A percentile compares a stretch with the other conserved stretches of the same genome.
Evolutionary conservation across 1,139 yeast species (phyloP).

Genomic region (Suhomyces yuchorum): DNA sequence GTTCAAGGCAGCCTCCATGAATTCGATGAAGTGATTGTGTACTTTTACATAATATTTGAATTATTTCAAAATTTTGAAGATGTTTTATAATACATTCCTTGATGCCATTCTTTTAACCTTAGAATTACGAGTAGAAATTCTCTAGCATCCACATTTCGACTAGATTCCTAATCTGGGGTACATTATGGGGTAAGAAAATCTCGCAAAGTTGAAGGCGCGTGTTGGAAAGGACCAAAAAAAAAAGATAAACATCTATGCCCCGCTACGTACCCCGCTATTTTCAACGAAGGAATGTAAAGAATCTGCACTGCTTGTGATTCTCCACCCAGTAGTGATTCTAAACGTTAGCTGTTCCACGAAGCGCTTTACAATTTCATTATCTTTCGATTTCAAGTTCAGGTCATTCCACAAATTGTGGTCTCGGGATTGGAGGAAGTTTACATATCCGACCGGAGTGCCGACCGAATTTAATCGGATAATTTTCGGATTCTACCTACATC

Average conservation of each 20-base stretch:
- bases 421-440: neutral
- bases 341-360: neutral
- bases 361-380: neutral
- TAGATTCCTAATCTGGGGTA: constrained; percentile 1
- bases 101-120: too few species aligned
- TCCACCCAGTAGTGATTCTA: neutral
- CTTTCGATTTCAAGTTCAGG: neutral
- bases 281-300: neutral
- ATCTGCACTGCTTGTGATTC: neutral
- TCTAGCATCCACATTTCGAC: too few species aligned
- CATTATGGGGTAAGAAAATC: constrained; percentile 1
- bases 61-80: too few species aligned
- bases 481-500: neutral
- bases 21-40: neutral
- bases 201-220: neutral
- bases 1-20: constrained; percentile 60
- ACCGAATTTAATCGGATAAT: constrained; percentile 1
- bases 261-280: constrained; percentile 7
- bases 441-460: constrained; percentile 2
- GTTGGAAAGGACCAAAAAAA: neutral
- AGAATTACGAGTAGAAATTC: too few species aligned
- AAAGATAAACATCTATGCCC: constrained; percentile 5
- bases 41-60: neutral
- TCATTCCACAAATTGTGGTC: neutral
- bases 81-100: too few species aligned